phyloP scores from a whole-genome alignment of 768 basidiomycete genomes.

The Arthromyces matolae region DNA sequence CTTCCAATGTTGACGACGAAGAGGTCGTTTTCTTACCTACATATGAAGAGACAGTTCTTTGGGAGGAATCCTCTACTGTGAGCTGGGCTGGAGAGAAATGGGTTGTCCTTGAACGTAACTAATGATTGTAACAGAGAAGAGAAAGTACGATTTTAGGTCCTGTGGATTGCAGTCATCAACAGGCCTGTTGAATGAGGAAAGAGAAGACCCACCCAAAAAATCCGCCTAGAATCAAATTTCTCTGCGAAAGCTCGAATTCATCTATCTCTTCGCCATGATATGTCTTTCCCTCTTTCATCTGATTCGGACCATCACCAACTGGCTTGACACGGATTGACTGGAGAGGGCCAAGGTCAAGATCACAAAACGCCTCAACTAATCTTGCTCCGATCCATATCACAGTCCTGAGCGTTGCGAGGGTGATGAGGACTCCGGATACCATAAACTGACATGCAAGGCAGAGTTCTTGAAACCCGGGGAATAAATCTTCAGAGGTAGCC shows the following conservation, averaged over 20 bases:
- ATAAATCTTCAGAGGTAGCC: too few relatives aligned
- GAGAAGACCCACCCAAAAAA: not conserved
- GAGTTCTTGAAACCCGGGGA: too few relatives aligned
- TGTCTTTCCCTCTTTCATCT: not conserved
- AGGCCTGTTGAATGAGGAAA: not conserved
- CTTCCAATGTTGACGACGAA: not conserved
- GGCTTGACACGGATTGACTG: too few relatives aligned
- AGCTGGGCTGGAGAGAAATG: conserved; percentile 12
- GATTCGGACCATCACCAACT: not conserved
- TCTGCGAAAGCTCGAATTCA: conserved; percentile 7
- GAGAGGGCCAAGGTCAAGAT: conserved; percentile 11
- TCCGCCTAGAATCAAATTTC: conserved; percentile 6
- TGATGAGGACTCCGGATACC: not conserved
- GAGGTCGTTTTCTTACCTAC: conserved; percentile 10
- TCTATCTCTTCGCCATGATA: not conserved
- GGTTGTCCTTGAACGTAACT: conserved; percentile 12
- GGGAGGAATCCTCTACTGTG: conserved; percentile 11
- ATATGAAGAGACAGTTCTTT: conserved; percentile 1
- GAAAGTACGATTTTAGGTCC: too few relatives aligned
- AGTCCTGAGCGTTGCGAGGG: conserved; percentile 2
- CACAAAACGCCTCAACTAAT: conserved; percentile 11
- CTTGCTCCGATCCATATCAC: conserved; percentile 11
- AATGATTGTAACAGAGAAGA: not conserved
- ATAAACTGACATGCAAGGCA: not conserved
- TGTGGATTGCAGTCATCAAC: too few relatives aligned